Conservation (phyloP, 176 grass and related monocot species). For the Zizania latifolia region DNA sequence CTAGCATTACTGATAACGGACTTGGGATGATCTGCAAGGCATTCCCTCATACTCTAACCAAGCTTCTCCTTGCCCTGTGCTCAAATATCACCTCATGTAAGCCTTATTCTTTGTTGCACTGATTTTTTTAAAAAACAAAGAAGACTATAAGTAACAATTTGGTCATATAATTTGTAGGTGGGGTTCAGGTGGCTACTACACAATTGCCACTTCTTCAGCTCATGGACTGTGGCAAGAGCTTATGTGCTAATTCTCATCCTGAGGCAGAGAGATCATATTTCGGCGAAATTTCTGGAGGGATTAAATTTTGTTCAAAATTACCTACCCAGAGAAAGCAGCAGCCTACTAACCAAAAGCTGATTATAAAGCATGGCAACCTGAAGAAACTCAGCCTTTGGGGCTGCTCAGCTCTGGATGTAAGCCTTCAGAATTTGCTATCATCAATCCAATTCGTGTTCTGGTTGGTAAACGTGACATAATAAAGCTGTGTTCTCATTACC, state of each 20-base stretch:
- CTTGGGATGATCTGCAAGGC: constrained; percentile 78
- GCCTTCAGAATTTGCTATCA: background rate
- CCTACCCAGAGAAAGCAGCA: constrained; percentile 22
- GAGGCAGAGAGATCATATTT: constrained; percentile 32
- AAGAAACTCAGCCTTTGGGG: constrained; percentile 89
- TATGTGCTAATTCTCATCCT: constrained; percentile 36
- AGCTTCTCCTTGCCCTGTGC: constrained; percentile 60
- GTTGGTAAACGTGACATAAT: background rate
- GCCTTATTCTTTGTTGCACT: background rate
- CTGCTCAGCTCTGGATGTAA: constrained; percentile 75
- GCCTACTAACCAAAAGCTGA: constrained; percentile 51
- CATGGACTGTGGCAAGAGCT: constrained; percentile 80
- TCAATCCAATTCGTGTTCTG: background rate
- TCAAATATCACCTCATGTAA: constrained; percentile 88
- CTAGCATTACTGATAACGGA: constrained; percentile 78
- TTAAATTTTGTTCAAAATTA: constrained; percentile 42
- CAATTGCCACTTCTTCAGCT: constrained; percentile 78
- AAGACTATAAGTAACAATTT: background rate
- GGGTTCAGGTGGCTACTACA: constrained; percentile 59
- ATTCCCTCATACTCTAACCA: constrained; percentile 52
- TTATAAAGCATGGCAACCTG: constrained; percentile 69
- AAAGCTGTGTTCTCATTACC: background rate
- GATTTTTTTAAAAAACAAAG: background rate
- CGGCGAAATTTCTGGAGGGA: constrained; percentile 34
- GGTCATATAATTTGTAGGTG: constrained; percentile 38